A percentile compares a stretch with the other conserved stretches of the same genome.
phyloP scores from a whole-genome alignment of 2,329 filamentous ascomycete species.

The Alternaria dauci region DNA sequence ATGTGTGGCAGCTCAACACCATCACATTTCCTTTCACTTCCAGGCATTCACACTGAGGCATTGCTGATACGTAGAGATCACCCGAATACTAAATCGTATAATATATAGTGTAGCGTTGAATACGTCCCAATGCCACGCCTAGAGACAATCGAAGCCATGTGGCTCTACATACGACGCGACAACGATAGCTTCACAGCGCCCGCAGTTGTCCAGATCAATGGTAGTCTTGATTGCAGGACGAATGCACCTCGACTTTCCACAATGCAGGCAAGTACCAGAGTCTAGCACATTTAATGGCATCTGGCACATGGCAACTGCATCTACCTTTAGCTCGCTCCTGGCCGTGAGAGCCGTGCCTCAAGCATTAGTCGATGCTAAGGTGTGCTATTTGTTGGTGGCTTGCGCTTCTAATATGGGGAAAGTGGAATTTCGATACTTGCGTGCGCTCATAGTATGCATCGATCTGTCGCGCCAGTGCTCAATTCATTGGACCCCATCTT shows the following conservation, averaged over 20 bases:
- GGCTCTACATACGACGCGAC: not conserved
- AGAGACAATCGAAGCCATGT: not conserved
- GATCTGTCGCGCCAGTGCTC: not conserved
- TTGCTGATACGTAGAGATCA: not conserved
- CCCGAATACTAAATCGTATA: not conserved
- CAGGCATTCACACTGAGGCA: not conserved
- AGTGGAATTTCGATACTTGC: not conserved
- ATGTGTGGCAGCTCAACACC: not conserved
- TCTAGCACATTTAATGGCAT: not conserved
- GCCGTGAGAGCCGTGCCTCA: not conserved
- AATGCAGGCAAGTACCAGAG: not conserved
- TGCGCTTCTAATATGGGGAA: not conserved
- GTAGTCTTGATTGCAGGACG: not conserved
- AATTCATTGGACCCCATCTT: conserved; percentile 13
- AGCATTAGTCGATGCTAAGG: not conserved
- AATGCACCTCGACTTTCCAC: not conserved
- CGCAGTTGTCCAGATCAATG: not conserved
- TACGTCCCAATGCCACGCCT: not conserved
- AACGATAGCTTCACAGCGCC: not conserved
- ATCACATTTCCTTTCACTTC: no score
- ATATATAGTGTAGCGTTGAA: not conserved
- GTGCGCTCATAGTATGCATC: conserved; percentile 10
- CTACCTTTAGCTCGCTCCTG: not conserved
- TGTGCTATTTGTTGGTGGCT: not conserved
- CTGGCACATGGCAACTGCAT: not conserved